Base-by-base conservation (phyloP, 1,284 basidiomycete species). In the Naganishia cerealis region DNA sequence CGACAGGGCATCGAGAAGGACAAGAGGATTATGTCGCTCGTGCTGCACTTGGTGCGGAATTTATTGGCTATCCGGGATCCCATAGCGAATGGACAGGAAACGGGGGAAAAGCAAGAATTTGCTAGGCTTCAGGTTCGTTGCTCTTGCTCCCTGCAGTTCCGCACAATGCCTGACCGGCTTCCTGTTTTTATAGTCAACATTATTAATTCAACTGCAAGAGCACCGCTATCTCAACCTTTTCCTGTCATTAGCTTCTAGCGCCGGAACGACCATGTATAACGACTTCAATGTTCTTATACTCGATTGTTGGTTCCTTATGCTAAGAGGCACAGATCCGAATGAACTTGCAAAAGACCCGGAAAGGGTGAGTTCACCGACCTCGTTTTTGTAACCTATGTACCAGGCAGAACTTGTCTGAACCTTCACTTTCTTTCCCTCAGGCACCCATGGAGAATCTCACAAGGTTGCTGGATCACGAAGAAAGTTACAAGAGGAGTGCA, bases 21-120 rank as follows among this genome's bases (percentile, higher is more conserved):
- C 75, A 84, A 87, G 36, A 90, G 94, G 75, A 84, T 96, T 73
- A 87, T 96, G 75, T 91, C 89, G 57, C 86, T 97, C 56, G 84
- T 94, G n/a, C 83, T 97, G 10, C 89, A 95, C 77, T 85, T 94
- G 70, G 85, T 96, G 65, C 88, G 94, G 61, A 97, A 97, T 77
- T 85, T 97, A 29, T 86, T 90, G 0, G 91, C 93, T 76, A 92
- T 96, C 82, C 88, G 88, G 73, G 93, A 96, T 79, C 85, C 87
- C 0, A 86, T 88, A 0, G 80, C 86, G 18, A 89, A 89, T 71
- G 86, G 86, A 67, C 83, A 86, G 65, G 83, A 86, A 10, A 90
- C 87, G 68, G 84, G 87, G 13, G 89, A 92, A 75, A 88, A 89
- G 72, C 87, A 87, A 16, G 90, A 91, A 73, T 85, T 88, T 68